A percentile compares a stretch with the other conserved stretches of the same genome.
These are phyloP conservation scores for Umbelopsis isabellina DNA, from an alignment of 192 early-diverging fungal genomes.

Conservation along the genomic window DNA sequence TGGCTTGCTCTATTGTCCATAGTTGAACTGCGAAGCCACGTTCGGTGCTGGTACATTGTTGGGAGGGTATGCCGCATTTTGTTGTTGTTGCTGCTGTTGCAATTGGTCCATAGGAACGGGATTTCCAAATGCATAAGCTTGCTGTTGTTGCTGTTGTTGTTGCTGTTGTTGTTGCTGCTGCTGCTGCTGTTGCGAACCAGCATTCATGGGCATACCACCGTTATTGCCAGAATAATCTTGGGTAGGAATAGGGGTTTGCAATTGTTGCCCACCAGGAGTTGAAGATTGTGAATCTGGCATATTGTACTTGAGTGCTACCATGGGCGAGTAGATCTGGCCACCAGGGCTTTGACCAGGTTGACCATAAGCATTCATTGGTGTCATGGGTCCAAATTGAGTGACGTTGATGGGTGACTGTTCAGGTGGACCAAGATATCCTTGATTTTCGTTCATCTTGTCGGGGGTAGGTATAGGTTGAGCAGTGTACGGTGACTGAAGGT, in stretches of 20 bases:
- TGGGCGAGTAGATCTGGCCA: slow-evolving; percentile 13
- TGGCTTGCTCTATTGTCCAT: slow-evolving; percentile 6
- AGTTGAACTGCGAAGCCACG: slow-evolving; percentile 1
- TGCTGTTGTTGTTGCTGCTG: too few relatives aligned
- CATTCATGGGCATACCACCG: background rate
- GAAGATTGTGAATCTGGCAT: background rate
- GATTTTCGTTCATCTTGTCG: slow-evolving; percentile 7
- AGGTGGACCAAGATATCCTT: background rate
- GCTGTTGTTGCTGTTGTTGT: too few relatives aligned
- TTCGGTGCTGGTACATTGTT: background rate
- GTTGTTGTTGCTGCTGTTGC: background rate
- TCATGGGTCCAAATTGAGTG: background rate
- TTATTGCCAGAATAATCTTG: background rate
- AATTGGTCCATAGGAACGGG: background rate
- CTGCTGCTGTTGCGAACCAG: background rate
- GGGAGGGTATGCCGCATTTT: background rate
- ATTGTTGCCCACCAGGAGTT: slow-evolving; percentile 1
- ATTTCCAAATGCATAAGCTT: background rate
- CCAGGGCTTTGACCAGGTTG: slow-evolving; percentile 21
- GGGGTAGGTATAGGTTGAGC: slow-evolving; percentile 5
- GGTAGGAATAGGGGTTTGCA: background rate
- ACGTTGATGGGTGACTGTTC: background rate
- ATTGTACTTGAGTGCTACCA: slow-evolving; percentile 16
- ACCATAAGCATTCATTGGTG: slow-evolving; percentile 15
- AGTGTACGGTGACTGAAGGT: background rate